Base-by-base conservation (phyloP, 495 filamentous ascomycete genomes). In the Thozetella sp. region DNA sequence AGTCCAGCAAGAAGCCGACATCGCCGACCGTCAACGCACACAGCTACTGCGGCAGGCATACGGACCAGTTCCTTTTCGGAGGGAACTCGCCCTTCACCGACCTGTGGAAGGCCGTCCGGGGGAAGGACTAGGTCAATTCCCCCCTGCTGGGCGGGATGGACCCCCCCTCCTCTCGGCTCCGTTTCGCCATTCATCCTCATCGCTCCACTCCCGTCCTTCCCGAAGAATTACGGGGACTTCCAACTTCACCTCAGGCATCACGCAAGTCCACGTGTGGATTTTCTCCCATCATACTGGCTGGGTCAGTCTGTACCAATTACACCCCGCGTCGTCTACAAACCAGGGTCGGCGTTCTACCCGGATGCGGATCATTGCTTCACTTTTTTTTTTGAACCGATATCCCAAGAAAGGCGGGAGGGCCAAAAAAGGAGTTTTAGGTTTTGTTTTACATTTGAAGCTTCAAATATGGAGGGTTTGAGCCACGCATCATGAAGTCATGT, bases 11-110 rank as follows among this genome's bases (percentile, higher is more conserved):
- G 43, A 55, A 37, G 27, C 56, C 25, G 10, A 48, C 43, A 10
- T 13, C 40, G 50, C 23, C 55, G 25, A 67, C 68, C 45, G 60
- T 68, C 59, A 74, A 74, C 48, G 72, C 68, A 48, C 51, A 74
- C 63, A 72, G 67, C 58, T 71, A 71, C 56, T 74, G 72, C 50
- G 72, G 72, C 45, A 57, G 72, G 10, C 72, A 74, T 53, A 64
- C 67, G 48, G 59, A 66, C 50, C 62, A 74, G 64, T 74, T 62
- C 51, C 51, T 74, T 13, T 72, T 72, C 26, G 64, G 65, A 2
- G 69, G 69, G 2, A 63, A 59, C 53, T 61, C 43, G 43, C 43
- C 61, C 23, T 50, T 68, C 17, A 58, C 67, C 12, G 64, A 72
- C 43, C 55, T 72, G 12, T 70, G 67, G 67, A 51, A 63, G 34